Evolutionary conservation across 352 stramenopile genomes (phyloP).

Genomic region (Phytopythium kandeliae): DNA sequence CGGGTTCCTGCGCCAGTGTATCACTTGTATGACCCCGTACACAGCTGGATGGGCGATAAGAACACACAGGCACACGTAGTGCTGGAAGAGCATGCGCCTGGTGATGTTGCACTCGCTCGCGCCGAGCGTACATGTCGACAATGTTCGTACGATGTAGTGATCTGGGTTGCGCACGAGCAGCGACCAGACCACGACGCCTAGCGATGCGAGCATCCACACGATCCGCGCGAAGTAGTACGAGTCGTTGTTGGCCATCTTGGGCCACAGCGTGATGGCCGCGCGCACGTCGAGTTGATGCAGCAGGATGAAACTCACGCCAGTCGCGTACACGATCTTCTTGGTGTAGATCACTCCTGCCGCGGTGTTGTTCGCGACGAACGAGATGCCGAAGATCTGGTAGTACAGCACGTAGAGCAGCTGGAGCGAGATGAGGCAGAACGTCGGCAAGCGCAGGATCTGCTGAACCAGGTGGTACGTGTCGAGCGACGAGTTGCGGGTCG

Average conservation of each 20-base stretch:
- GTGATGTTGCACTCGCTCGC: constrained; percentile 26
- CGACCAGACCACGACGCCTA: constrained; percentile 21
- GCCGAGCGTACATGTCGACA: constrained; percentile 9
- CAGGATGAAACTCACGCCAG: constrained; percentile 23
- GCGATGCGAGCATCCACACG: constrained; percentile 24
- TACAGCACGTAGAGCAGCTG: constrained; percentile 33
- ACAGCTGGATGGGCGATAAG: constrained; percentile 18
- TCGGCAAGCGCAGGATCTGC: constrained; percentile 23
- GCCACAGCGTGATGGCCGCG: constrained; percentile 21
- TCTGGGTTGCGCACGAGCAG: constrained; percentile 8
- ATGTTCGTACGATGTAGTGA: constrained; percentile 18
- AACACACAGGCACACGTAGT: constrained; percentile 19
- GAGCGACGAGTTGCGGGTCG: constrained; percentile 13
- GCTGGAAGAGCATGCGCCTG: constrained; percentile 14
- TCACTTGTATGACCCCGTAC: constrained; percentile 23
- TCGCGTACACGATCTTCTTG: constrained; percentile 28
- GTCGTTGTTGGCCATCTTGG: constrained; percentile 34
- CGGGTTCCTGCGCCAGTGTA: constrained; percentile 20
- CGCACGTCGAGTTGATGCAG: constrained; percentile 31
- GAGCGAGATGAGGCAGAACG: constrained; percentile 29
- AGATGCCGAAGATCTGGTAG: constrained; percentile 34
- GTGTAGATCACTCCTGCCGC: constrained; percentile 12
- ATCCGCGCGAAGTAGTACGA: constrained; percentile 25
- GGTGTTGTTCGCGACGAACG: constrained; percentile 13
- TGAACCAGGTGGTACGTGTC: constrained; percentile 28